Conservation (phyloP, 139 green algal genomes). For the Penium margaritaceum region DNA sequence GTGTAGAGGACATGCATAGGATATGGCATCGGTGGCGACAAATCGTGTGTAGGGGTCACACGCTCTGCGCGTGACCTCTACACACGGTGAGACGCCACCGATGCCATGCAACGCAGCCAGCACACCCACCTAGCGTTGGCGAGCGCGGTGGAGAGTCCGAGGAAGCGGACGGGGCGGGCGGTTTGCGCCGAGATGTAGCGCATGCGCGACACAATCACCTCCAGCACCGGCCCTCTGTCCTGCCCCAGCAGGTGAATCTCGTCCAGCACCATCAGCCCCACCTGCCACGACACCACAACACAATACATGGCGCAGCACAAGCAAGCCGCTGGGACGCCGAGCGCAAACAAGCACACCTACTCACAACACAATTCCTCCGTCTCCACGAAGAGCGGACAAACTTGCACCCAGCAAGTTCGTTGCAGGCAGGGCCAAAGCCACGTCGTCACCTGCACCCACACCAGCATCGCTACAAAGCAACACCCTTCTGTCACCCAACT, state of each 20-base stretch:
- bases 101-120: no score
- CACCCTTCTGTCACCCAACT: no score
- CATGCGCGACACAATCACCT: constrained; percentile 81
- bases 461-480: no score
- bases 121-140: constrained; percentile 69
- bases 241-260: constrained; percentile 94
- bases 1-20: not conserved
- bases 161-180: constrained; percentile 63
- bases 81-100: no score
- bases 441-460: no score
- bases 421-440: no score
- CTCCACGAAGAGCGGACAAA: no score
- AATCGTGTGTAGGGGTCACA: not conserved
- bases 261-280: constrained; percentile 89
- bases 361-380: no score
- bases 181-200: constrained; percentile 69
- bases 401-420: no score
- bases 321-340: not conserved
- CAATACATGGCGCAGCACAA: not conserved
- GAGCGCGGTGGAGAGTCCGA: constrained; percentile 89
- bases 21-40: not conserved
- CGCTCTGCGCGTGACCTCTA: no score
- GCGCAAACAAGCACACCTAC: no score
- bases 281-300: no score
- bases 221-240: constrained; percentile 86